Conservation (phyloP, 1,139 yeast genomes). For the Kurtzmaniella quercitrusa region DNA sequence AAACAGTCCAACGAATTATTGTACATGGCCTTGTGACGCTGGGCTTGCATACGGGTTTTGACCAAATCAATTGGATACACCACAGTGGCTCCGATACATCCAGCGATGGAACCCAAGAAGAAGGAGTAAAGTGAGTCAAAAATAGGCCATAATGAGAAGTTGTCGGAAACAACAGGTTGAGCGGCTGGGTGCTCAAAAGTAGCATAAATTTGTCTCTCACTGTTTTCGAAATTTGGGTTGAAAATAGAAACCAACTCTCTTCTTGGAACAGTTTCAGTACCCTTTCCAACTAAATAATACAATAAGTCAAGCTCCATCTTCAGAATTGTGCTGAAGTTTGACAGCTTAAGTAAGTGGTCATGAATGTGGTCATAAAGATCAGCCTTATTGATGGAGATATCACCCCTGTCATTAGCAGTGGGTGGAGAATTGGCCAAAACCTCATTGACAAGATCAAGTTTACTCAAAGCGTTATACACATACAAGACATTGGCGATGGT, state of each 20-base stretch:
- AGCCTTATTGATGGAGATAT: constrained; percentile 39
- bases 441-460: constrained; percentile 53
- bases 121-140: constrained; percentile 88
- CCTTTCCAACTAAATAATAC: constrained; percentile 45
- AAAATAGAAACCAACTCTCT: constrained; percentile 48
- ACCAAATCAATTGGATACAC: constrained; percentile 96
- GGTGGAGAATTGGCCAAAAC: constrained; percentile 57
- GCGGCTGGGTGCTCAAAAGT: constrained; percentile 46
- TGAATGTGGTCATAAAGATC: constrained; percentile 46
- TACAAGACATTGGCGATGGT: constrained; percentile 43
- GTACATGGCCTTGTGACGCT: constrained; percentile 69
- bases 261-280: constrained; percentile 46
- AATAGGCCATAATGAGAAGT: constrained; percentile 51
- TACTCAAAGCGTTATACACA: constrained; percentile 40
- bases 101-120: constrained; percentile 89
- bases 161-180: constrained; percentile 31
- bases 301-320: constrained; percentile 43
- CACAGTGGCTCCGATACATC: constrained; percentile 97
- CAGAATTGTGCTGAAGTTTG: constrained; percentile 48
- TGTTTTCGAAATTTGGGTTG: constrained; percentile 44
- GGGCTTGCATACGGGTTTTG: constrained; percentile 97
- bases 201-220: constrained; percentile 29
- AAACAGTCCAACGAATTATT: constrained; percentile 85
- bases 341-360: constrained; percentile 48
- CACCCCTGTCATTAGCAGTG: constrained; percentile 40